Base-by-base conservation (phyloP, 192 early-diverging fungal genomes). In the Podila verticillata region DNA sequence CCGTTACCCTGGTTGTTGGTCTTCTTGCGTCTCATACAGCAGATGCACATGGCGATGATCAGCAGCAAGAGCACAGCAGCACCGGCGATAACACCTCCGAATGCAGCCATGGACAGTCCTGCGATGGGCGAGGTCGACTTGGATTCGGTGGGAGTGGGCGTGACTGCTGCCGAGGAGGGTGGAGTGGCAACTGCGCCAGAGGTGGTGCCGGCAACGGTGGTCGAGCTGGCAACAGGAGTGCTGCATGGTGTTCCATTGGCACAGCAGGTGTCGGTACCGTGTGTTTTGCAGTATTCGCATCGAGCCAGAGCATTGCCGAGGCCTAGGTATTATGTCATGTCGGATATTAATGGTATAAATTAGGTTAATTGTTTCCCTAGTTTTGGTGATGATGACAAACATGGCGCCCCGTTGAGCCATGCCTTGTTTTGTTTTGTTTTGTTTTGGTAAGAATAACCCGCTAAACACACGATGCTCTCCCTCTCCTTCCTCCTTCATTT, bases 11-110 rank as follows among this genome's bases (percentile, higher is more conserved):
- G 36, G 13, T 57, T 31, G 29, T 66, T 66, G 65, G 1, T 49
- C 8, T 35, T 29, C 19, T 62, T 61, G 5, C 75, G 63, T 63
- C 75, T 64, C 6, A 70, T 54, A 57, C 75, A 79, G 60, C 68
- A 71, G 54, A 79, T 39, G 7, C 71, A 34, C 9, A 66, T n/a
- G 8, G 69, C 64, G 54, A 79, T 62, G 15, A 79, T 22, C 8
- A 66, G 1, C 48, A 79, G 39, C 10, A 67, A n/a, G 10, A 30
- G 22, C 1, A 48, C 75, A 28, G 61, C 75, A 48, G 64, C 75
- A 28, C 69, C 75, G 22, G 31, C 75, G 31, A 79, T 67, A 61
- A 79, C 67, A 7, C 69, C 75, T 24, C 30, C 64, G 54, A 79
- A 61, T 7, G 64, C 69, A 17, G 75, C 57, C 2, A 57, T 66